Evolutionary conservation across 768 basidiomycete genomes (phyloP).

Genomic region (Mycena sanguinolenta): DNA sequence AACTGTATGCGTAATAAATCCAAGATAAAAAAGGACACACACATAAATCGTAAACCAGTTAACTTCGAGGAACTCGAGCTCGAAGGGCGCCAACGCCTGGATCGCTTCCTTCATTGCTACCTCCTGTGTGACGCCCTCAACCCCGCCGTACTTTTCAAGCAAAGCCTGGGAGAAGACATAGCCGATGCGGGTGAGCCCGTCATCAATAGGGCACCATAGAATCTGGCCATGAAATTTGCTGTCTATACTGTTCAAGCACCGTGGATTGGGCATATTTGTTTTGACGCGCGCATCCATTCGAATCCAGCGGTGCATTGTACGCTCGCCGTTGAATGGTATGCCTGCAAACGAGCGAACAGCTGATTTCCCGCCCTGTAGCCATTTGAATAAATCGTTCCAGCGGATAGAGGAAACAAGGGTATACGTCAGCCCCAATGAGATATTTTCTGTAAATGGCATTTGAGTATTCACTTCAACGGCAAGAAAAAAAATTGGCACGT

Average conservation of each 20-base stretch:
- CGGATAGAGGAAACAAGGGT: not conserved
- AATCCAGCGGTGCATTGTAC: constrained; percentile 39
- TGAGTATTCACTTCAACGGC: not conserved
- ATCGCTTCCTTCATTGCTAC: constrained; percentile 34
- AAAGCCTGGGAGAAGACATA: constrained; percentile 39
- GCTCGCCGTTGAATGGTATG: constrained; percentile 34
- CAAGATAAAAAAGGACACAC: not conserved
- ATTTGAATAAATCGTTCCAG: not conserved
- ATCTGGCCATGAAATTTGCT: constrained; percentile 39
- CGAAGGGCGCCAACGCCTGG: constrained; percentile 33
- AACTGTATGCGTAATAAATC: not conserved
- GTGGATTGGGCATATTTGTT: constrained; percentile 40
- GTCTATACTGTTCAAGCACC: constrained; percentile 40
- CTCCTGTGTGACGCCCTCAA: constrained; percentile 36
- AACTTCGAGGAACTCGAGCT: constrained; percentile 35
- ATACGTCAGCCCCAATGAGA: constrained; percentile 38
- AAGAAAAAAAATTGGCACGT: constrained; percentile 12
- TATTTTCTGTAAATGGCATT: constrained; percentile 30
- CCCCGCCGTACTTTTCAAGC: constrained; percentile 38
- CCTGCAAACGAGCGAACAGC: constrained; percentile 32
- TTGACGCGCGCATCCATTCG: constrained; percentile 40
- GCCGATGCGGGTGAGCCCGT: constrained; percentile 39
- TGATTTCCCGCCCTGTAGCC: constrained; percentile 36
- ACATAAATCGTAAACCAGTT: constrained; percentile 39
- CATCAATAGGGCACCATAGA: constrained; percentile 40